These are phyloP conservation scores for Rosa chinensis DNA, from an alignment of 306 rosid genomes.

Conservation along the genomic window DNA sequence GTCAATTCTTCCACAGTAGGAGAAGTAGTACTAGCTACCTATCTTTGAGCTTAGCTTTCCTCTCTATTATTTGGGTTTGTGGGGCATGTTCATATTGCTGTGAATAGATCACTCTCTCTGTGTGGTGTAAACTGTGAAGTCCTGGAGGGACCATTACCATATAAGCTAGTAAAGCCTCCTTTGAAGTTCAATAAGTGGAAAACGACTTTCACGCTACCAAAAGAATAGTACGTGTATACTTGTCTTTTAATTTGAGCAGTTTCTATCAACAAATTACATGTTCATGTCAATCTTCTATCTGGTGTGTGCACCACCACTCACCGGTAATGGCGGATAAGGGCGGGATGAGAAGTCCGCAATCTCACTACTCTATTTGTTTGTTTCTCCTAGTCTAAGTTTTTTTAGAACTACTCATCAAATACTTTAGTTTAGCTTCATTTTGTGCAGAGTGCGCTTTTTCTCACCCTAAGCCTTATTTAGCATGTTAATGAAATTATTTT, in stretches of 20 bases:
- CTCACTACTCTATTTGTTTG: not conserved
- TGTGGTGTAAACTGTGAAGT: not conserved
- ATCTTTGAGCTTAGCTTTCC: not conserved
- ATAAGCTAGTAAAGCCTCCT: not conserved
- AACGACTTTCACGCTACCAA: not conserved
- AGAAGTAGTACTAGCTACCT: not conserved
- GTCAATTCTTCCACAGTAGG: slow-evolving; percentile 1
- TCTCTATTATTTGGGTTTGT: slow-evolving; percentile 2
- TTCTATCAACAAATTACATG: not conserved
- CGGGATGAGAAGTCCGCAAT: not conserved
- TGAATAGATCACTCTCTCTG: not conserved
- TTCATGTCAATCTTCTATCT: not conserved
- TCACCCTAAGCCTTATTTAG: too few relatives aligned
- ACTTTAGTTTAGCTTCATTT: not conserved
- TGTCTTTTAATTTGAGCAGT: not conserved
- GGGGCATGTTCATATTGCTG: not conserved
- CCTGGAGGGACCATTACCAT: slow-evolving; percentile 1
- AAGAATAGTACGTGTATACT: not conserved
- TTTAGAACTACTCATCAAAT: not conserved
- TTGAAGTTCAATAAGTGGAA: not conserved
- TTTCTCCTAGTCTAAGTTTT: rapidly evolving
- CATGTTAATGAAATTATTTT: too few relatives aligned
- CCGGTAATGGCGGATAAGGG: not conserved
- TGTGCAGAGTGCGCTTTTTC: too few relatives aligned
- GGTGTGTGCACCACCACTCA: not conserved